Evolutionary conservation across 1,284 basidiomycete species (phyloP).

Genomic region (Sanghuangporus sanghuang): DNA sequence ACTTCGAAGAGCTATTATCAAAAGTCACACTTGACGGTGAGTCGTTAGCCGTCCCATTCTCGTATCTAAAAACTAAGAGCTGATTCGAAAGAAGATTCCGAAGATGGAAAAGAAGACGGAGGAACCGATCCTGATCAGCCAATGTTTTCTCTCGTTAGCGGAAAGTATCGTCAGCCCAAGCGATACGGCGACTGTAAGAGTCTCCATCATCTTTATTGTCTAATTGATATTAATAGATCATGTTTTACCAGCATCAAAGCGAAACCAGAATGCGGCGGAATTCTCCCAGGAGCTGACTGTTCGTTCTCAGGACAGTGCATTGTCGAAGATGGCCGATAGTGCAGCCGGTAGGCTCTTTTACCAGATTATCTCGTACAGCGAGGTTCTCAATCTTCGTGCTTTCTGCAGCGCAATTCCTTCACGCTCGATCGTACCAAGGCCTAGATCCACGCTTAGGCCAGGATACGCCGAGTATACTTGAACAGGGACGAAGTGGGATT

Average conservation of each 20-base stretch:
- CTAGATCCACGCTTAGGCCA: slow-evolving; percentile 77
- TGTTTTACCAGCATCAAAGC: not conserved
- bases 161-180: slow-evolving; percentile 77
- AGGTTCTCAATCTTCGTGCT: slow-evolving; percentile 3
- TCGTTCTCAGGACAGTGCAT: slow-evolving; percentile 56
- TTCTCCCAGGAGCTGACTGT: slow-evolving; percentile 38
- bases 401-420: slow-evolving; percentile 57
- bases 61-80: not conserved
- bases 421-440: slow-evolving; percentile 73
- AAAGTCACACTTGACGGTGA: slow-evolving; percentile 23
- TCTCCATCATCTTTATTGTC: not conserved
- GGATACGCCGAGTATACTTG: slow-evolving; percentile 77
- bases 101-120: slow-evolving; percentile 19
- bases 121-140: slow-evolving; percentile 59
- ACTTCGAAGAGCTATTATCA: slow-evolving; percentile 70
- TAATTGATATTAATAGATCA: not conserved
- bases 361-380: not conserved
- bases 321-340: slow-evolving; percentile 56
- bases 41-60: not conserved
- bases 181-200: slow-evolving; percentile 43
- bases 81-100: not conserved
- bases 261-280: not conserved
- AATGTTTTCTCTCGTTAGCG: slow-evolving; percentile 83
- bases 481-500: slow-evolving; percentile 87
- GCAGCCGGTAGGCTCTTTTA: slow-evolving; percentile 55